Evolutionary conservation across 2,329 filamentous ascomycete genomes (phyloP).

Genomic region (Arthrocladium fulminans): DNA sequence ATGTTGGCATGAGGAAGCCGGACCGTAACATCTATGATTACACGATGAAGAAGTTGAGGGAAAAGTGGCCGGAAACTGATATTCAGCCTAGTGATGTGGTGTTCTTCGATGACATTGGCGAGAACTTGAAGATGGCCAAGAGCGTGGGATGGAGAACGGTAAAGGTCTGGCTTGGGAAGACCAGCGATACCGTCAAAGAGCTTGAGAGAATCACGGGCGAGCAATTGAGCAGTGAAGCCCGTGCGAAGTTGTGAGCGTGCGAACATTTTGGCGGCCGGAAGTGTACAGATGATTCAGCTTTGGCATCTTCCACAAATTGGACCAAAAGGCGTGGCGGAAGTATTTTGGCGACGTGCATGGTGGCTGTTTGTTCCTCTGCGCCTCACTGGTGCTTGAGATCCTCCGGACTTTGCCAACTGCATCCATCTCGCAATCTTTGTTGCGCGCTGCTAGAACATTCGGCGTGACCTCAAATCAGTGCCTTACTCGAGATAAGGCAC

Average conservation of each 20-base stretch:
- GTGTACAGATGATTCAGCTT: no score
- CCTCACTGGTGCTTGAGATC: no score
- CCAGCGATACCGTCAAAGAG: slow-evolving; percentile 71
- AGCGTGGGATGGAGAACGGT: slow-evolving; percentile 69
- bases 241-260: slow-evolving; percentile 1
- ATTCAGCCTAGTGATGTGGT: slow-evolving; percentile 61
- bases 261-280: no score
- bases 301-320: no score
- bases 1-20: slow-evolving; percentile 80
- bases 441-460: no score
- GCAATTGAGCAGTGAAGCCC: neutral
- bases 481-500: no score
- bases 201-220: slow-evolving; percentile 64
- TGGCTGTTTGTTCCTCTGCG: no score
- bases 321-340: no score
- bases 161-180: slow-evolving; percentile 70
- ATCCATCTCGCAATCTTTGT: no score
- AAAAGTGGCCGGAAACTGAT: slow-evolving; percentile 46
- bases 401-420: no score
- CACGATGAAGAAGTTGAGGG: slow-evolving; percentile 58
- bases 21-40: slow-evolving; percentile 71
- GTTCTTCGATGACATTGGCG: slow-evolving; percentile 90
- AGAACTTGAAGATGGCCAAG: slow-evolving; percentile 76
- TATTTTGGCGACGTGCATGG: no score
- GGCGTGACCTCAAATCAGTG: no score